Evolutionary conservation across 306 rosid genomes (phyloP), one percentile per base, ranked within the genome.

Genomic region (Sicyos baderoa): DNA sequence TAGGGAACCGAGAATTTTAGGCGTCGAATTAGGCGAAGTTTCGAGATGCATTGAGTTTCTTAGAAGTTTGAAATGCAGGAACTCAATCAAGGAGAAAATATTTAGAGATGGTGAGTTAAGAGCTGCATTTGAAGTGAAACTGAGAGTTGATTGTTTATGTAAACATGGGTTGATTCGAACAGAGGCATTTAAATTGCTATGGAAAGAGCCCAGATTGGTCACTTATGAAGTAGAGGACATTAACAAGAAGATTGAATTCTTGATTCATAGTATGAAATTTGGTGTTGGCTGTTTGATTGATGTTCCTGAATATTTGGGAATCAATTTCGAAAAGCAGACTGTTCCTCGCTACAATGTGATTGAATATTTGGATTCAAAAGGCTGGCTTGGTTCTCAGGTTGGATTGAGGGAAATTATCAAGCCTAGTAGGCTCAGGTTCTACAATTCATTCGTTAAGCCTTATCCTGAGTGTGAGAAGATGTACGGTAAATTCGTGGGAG

Each of bases 171-270:
- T 89, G 81, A 87, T 76, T 61, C 84, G 86, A 4, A 86, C 87
- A 49, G 89, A 87, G 54, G 88, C 98, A 15, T 83, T 87, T 21
- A 91, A 86, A 80, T 71, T 89, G 17, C 54, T 89, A 44, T 83
- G 96, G 93, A 89, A 87, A 67, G 96, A 92, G 54, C 96, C 95
- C 0, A 83, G 96, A 77, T 54, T 89, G 76, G 83, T 89, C 50
- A 51, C 73, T 0, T 89, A 87, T 72, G 86, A 82, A 47, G 42
- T 80, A 27, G 93, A 77, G 50, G 81, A 85, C 40, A 85, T 83
- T 57, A 87, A 84, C 79, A 79, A 76, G 74, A 93, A 89, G 86
- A 79, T 93, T 37, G 86, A 85, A 64, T 93, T 87, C 78, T 81
- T 93, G 51, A 74, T 77, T 57, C 83, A 85, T 9, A 78, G 78